phyloP scores from a whole-genome alignment of 176 grass and related monocot species.

The Themeda triandra region DNA sequence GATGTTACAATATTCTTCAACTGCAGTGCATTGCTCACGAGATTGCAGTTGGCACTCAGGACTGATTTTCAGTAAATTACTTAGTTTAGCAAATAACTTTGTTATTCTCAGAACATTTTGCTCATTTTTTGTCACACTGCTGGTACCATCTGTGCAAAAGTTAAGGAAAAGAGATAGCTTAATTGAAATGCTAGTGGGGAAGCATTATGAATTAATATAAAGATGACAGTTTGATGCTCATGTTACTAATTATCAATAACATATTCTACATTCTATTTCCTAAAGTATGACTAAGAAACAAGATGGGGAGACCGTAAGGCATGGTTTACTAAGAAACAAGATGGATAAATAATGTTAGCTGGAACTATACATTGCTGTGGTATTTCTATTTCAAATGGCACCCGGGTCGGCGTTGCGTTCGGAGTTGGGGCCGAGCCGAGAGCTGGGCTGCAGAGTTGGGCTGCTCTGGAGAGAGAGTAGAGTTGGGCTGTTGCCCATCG shows the following conservation, averaged over 20 bases:
- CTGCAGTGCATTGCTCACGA: constrained; percentile 17
- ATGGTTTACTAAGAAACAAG: neutral
- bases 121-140: constrained; percentile 47
- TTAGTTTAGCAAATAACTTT: constrained; percentile 80
- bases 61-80: constrained; percentile 49
- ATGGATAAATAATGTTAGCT: no score
- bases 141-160: constrained; percentile 48
- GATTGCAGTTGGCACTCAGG: constrained; percentile 26
- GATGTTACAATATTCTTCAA: constrained; percentile 72
- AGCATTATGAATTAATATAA: neutral
- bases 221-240: constrained; percentile 2
- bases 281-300: constrained; percentile 16
- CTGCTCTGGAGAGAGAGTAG: neutral
- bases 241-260: neutral
- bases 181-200: constrained; percentile 24
- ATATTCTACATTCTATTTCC: constrained; percentile 4
- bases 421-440: neutral
- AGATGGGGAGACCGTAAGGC: constrained; percentile 13
- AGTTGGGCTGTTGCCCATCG: neutral
- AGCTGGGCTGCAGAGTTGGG: neutral
- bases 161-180: neutral
- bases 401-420: neutral
- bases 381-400: constrained; percentile 72
- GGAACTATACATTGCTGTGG: constrained; percentile 63
- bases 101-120: constrained; percentile 73